Conservation (phyloP, 164 flowering plant species). For the Annona squamosa region DNA sequence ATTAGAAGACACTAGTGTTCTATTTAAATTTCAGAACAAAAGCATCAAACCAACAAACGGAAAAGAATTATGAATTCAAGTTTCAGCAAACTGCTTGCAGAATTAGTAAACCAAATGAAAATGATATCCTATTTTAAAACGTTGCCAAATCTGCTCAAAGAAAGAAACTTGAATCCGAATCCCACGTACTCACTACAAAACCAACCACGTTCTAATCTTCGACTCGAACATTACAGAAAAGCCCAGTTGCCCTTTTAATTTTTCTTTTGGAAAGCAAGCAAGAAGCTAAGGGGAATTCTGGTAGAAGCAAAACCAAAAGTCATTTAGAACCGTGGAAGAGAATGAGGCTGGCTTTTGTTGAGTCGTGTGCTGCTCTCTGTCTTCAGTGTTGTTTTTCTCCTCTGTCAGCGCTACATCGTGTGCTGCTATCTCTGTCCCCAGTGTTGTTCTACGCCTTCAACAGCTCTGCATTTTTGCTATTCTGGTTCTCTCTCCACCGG, state of each 20-base stretch:
- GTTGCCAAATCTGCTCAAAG: not conserved
- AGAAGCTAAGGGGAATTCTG: too few relatives aligned
- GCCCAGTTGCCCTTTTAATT: not conserved
- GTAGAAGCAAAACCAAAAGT: too few relatives aligned
- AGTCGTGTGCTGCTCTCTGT: too few relatives aligned
- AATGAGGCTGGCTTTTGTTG: too few relatives aligned
- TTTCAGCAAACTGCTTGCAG: not conserved
- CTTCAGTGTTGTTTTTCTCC: too few relatives aligned
- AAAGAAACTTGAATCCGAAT: not conserved
- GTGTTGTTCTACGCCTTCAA: too few relatives aligned
- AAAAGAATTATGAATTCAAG: not conserved
- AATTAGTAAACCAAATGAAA: not conserved
- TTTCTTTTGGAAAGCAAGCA: not conserved
- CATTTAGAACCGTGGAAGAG: not conserved
- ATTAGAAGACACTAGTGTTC: too few relatives aligned
- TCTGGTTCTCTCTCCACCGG: too few relatives aligned
- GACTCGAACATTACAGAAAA: not conserved
- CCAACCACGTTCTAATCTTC: not conserved
- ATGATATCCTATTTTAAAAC: not conserved
- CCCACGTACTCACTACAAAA: not conserved
- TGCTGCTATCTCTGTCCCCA: too few relatives aligned
- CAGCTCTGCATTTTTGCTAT: too few relatives aligned
- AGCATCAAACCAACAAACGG: not conserved
- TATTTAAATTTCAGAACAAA: not conserved
- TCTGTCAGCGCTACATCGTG: too few relatives aligned